These are phyloP conservation scores for Phytophthora cryptogea DNA, from an alignment of 352 stramenopile genomes.

Conservation along the genomic window DNA sequence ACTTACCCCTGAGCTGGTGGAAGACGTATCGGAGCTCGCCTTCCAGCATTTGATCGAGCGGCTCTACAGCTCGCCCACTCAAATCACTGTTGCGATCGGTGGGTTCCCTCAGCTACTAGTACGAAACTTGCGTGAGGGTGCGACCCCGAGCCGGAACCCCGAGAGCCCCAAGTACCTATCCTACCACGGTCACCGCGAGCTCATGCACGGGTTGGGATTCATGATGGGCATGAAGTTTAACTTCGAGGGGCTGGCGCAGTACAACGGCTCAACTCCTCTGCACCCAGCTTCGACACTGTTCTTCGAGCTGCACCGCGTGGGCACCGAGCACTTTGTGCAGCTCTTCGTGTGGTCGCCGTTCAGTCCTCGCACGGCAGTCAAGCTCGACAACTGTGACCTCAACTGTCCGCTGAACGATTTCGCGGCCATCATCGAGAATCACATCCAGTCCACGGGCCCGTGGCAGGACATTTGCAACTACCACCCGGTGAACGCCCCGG, in stretches of 20 bases:
- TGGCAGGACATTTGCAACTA: slow-evolving; percentile 80
- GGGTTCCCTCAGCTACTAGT: slow-evolving; percentile 74
- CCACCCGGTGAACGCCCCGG: slow-evolving; percentile 50
- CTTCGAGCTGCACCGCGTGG: slow-evolving; percentile 66
- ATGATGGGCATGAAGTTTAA: slow-evolving; percentile 85
- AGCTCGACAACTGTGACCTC: slow-evolving; percentile 61
- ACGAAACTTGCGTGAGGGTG: slow-evolving; percentile 58
- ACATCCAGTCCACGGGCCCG: slow-evolving; percentile 61
- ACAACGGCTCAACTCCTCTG: slow-evolving; percentile 71
- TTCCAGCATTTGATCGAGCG: slow-evolving; percentile 80
- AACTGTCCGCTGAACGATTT: slow-evolving; percentile 68
- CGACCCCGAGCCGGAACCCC: slow-evolving; percentile 30
- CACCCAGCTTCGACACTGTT: slow-evolving; percentile 74
- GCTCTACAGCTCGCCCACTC: slow-evolving; percentile 64
- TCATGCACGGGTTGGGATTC: slow-evolving; percentile 78
- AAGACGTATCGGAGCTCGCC: slow-evolving; percentile 58
- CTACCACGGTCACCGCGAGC: slow-evolving; percentile 80
- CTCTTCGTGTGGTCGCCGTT: slow-evolving; percentile 77
- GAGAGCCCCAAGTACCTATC: slow-evolving; percentile 72
- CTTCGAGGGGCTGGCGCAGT: slow-evolving; percentile 61
- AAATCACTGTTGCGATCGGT: slow-evolving; percentile 72
- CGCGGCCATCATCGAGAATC: slow-evolving; percentile 51
- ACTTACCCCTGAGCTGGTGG: slow-evolving; percentile 46
- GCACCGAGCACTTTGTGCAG: slow-evolving; percentile 52
- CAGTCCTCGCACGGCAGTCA: slow-evolving; percentile 51